Evolutionary conservation across 352 stramenopile genomes (phyloP).

Genomic region (Globisporangium spinosum): DNA sequence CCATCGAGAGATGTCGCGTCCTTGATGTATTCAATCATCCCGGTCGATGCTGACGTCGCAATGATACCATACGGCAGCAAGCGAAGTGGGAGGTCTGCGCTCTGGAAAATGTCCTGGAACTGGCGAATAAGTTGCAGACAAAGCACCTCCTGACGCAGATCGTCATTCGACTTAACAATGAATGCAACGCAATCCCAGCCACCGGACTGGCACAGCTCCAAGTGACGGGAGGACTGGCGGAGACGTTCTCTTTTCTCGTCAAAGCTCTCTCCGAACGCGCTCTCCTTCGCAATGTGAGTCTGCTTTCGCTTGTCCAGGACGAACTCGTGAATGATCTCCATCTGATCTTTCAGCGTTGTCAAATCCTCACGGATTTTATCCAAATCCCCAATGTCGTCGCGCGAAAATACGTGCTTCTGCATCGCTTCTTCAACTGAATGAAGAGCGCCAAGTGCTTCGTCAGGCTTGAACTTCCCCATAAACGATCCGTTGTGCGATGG

Average conservation of each 20-base stretch:
- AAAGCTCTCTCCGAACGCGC: conserved; percentile 81
- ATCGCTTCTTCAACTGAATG: conserved; percentile 56
- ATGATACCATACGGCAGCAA: conserved; percentile 96
- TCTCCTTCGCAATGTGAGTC: conserved; percentile 65
- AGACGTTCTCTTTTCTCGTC: conserved; percentile 74
- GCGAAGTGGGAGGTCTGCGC: conserved; percentile 92
- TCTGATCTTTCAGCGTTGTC: conserved; percentile 58
- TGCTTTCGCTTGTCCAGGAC: conserved; percentile 58
- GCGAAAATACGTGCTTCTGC: conserved; percentile 47
- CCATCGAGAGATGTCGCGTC: conserved; percentile 96
- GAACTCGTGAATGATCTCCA: conserved; percentile 68
- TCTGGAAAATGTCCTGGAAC: conserved; percentile 94
- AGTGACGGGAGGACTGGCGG: conserved; percentile 45
- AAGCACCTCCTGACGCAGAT: conserved; percentile 97
- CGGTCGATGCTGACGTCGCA: conserved; percentile 91
- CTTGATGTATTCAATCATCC: conserved; percentile 96
- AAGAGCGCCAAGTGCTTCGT: conserved; percentile 47
- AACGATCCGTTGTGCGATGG: conserved; percentile 34
- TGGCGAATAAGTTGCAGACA: conserved; percentile 96
- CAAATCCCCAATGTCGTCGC: conserved; percentile 25
- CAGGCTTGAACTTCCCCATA: conserved; percentile 61
- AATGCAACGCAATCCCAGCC: conserved; percentile 85
- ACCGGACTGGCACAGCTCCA: conserved; percentile 23
- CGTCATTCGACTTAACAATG: conserved; percentile 98
- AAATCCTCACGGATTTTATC: conserved; percentile 46